Base-by-base conservation (phyloP, 768 basidiomycete genomes). In the Chalciporus piperatus region DNA sequence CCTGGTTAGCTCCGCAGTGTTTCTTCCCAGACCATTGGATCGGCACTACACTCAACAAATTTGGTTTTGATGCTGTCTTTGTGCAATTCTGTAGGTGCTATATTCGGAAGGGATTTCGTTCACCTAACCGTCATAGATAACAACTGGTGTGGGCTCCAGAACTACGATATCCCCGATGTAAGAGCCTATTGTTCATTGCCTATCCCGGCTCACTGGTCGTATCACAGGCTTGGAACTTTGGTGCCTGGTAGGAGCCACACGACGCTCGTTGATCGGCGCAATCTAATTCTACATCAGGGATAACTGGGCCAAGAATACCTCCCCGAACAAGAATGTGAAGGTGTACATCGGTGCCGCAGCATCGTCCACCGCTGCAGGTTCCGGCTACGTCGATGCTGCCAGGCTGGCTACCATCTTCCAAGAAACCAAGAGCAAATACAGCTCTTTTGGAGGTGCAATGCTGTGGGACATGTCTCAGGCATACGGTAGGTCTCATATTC, bases 331-430 rank as follows among this genome's bases (percentile, higher is more conserved):
- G 25, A 67, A 77, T 46, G 76, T 77, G 6, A 79, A 79, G 52
- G 65, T 79, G n/a, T 80, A 70, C 57, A 75, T 79, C 22, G 78
- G 78, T 30, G 78, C 73, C 8, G 77, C 77, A 7, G 77, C 74
- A 0, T 70, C 77, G 2, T 54, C 68, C 3, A 59, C 66, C 11
- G 74, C 77, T 3, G 76, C 77, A 4, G 72, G 72, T 16, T 70
- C 72, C 1, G 78, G 78, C 20, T 80, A 77, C 51, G 72, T 77
- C 32, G 52, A 51, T 28, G 58, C 70, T 1, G 62, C 62, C 6
- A 70, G 68, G 3, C 50, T 77, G 17, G 59, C 65, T 9, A 62
- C 53, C 25, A 70, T 76, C 44, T 63, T 72, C 22, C 48, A 66
- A 35, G 59, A 70, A 49, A 74, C 70, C 5, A 61, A 58, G 14